phyloP scores from a whole-genome alignment of 2,329 filamentous ascomycete genomes.

The Lecanoromycetidae sp. region DNA sequence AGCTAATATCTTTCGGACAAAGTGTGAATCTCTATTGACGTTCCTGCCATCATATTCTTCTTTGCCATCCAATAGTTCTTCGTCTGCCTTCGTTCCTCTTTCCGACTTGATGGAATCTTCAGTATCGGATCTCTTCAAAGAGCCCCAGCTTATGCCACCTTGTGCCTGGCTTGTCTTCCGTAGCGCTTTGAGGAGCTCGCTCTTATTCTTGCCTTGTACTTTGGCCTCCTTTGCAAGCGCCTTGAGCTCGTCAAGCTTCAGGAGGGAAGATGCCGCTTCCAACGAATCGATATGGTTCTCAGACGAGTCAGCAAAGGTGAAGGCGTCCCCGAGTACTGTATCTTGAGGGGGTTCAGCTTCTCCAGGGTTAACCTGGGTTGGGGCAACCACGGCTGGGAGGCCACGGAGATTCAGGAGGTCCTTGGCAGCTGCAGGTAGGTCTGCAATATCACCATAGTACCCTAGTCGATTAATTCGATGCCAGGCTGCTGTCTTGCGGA shows the following conservation, averaged over 20 bases:
- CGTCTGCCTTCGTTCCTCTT: slow-evolving; percentile 24
- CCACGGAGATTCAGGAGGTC: slow-evolving; percentile 47
- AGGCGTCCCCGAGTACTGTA: slow-evolving; percentile 42
- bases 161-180: slow-evolving; percentile 64
- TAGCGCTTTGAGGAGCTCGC: slow-evolving; percentile 63
- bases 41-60: slow-evolving; percentile 29
- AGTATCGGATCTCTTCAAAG: slow-evolving; percentile 53
- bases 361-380: slow-evolving; percentile 30
- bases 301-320: slow-evolving; percentile 71
- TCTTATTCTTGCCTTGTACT: slow-evolving; percentile 76
- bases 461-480: slow-evolving; percentile 66
- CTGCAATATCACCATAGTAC: slow-evolving; percentile 71
- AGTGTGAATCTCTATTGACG: slow-evolving; percentile 60
- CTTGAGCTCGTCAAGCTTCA: slow-evolving; percentile 84
- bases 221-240: slow-evolving; percentile 72
- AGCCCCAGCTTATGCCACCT: slow-evolving; percentile 57
- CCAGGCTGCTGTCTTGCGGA: slow-evolving; percentile 86
- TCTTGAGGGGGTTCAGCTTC: slow-evolving; percentile 36
- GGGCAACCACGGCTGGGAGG: slow-evolving; percentile 39
- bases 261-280: slow-evolving; percentile 68
- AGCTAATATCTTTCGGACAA: slow-evolving; percentile 62
- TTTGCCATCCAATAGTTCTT: slow-evolving; percentile 27
- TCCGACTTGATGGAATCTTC: slow-evolving; percentile 42
- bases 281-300: slow-evolving; percentile 61
- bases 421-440: slow-evolving; percentile 54